Base-by-base conservation (phyloP, 2,329 filamentous ascomycete species). In the Fusarium heterosporum region DNA sequence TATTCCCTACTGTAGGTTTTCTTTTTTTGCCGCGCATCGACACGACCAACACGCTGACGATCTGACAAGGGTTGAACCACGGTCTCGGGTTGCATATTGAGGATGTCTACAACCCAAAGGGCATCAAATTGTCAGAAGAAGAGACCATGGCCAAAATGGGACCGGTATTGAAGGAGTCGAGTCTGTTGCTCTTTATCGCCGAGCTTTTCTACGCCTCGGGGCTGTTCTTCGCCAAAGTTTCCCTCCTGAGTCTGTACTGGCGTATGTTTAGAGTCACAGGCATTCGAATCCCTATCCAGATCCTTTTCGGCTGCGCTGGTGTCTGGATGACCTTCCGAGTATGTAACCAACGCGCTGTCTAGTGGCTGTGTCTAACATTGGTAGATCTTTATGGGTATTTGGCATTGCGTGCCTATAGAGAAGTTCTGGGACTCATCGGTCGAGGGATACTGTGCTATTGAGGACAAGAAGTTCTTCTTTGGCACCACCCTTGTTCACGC, bases 401-500 rank as follows among this genome's bases (percentile, higher is more conserved):
- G 69, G 10, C 70, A 72, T 16, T 72, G 70, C 2, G 50, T 71
- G 1, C 70, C 70, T 0, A 63, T 72, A 0, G 3, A 61, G 0
- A 53, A 54, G 0, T 72, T 72, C 16, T 72, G 70, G 70, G 70
- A 72, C 6, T 42, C 43, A 0, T 51, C 30, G 0, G 59, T 55
- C 1, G 54, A 43, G 0, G 60, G 59, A 6, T 51, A 42, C 1
- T 72, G 70, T 2, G 50, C 52, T 0, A 71, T 72, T 19, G 65
- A 77, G 19, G 73, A 74, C 30, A 66, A 69, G 8, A 75, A 71
- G 36, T 78, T 76, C 64, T 77, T 78, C 50, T 74, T 77, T 19
- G 76, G 76, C 3, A 77, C 74, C 0, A 69, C 75, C 1, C 25
- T 76, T 6, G 67, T 70, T 0, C 77, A 79, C 14, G 61, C 75